Evolutionary conservation across 225 moss, liverwort and hornwort genomes (phyloP), one percentile per base, ranked within the genome.

Genomic region (Lunularia cruciata): DNA sequence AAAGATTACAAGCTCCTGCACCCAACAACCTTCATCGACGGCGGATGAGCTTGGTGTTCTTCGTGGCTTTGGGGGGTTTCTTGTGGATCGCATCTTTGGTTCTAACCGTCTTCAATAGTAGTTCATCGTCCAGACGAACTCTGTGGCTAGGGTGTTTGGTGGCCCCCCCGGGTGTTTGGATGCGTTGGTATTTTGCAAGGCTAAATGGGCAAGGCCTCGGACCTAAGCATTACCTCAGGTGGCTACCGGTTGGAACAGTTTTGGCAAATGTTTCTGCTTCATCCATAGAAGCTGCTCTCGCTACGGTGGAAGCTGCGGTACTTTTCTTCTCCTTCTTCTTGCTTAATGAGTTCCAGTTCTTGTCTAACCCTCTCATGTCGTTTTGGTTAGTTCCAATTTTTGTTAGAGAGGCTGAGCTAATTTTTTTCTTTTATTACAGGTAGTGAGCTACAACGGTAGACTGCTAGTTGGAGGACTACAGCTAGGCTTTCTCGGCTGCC

Each of bases 141-240:
- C 81, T 98, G 57, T 98, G 93, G 98, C 77, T 98, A 71, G 86
- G 89, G n/a, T 98, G 98, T 71, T 77, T 90, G 64, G 84, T 98
- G 35, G 93, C 85, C 71, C 93, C 98, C 62, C 89, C 88, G 22
- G 98, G 98, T 54, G 98, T 98, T 14, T 98, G 98, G 98, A 81
- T 81, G 2, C 89, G 98, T 3, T 98, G 98, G 98, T 78, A 86
- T 47, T 75, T 89, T 54, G 90, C 93, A 27, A 83, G 87, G 65
- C 75, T 89, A 48, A 98, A 98, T 73, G 98, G 98, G 48, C 82
- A 78, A 40, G 98, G 98, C 10, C 75, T 92, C 22, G 96, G 96
- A 77, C 52, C 57, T 3, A 81, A 85, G 46, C 87, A 82, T 39
- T 27, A 52, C 53, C 43, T 81, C 48, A 85, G 76, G 65, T 98